Percentiles rank a stretch among this genome's conserved stretches.
These are phyloP conservation scores for Komagataella phaffii DNA, from an alignment of 805 yeast species.

Conservation along the genomic window DNA sequence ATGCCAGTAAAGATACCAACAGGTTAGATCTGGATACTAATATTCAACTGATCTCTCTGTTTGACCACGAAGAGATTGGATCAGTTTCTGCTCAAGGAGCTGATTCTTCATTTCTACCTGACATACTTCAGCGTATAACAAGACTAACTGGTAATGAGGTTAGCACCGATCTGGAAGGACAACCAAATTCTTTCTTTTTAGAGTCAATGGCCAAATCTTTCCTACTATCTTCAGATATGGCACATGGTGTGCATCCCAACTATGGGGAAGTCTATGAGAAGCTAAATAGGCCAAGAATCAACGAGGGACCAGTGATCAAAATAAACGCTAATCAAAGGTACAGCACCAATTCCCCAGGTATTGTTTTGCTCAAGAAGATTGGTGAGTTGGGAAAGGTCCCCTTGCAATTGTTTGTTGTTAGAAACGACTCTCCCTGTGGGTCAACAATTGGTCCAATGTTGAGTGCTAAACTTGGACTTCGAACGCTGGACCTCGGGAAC, in stretches of 20 bases:
- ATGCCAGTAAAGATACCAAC: conserved; percentile 18
- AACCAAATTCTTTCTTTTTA: conserved; percentile 22
- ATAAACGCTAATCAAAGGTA: conserved; percentile 92
- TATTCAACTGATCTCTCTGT: conserved; percentile 64
- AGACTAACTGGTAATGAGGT: conserved; percentile 24
- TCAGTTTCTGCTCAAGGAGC: conserved; percentile 95
- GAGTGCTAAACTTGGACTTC: conserved; percentile 74
- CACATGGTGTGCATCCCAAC: conserved; percentile 95
- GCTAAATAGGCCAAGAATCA: conserved; percentile 67
- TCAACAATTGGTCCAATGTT: conserved; percentile 93
- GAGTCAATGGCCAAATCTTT: conserved; percentile 68
- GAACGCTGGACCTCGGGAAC: conserved; percentile 83
- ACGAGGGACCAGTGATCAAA: conserved; percentile 87
- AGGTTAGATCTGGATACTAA: conserved; percentile 33
- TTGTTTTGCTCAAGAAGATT: conserved; percentile 58
- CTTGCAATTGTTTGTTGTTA: conserved; percentile 81
- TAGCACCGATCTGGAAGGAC: conserved; percentile 13
- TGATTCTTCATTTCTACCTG: conserved; percentile 79
- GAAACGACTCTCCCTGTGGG: conserved; percentile 91
- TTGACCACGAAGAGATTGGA: conserved; percentile 96
- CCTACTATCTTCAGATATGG: conserved; percentile 87
- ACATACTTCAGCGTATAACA: conserved; percentile 58
- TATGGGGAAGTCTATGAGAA: conserved; percentile 66
- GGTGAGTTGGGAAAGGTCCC: conserved; percentile 67
- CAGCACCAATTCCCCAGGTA: conserved; percentile 86